phyloP scores from a whole-genome alignment of 768 basidiomycete species.

The Porpolomopsis calyptriformis region DNA sequence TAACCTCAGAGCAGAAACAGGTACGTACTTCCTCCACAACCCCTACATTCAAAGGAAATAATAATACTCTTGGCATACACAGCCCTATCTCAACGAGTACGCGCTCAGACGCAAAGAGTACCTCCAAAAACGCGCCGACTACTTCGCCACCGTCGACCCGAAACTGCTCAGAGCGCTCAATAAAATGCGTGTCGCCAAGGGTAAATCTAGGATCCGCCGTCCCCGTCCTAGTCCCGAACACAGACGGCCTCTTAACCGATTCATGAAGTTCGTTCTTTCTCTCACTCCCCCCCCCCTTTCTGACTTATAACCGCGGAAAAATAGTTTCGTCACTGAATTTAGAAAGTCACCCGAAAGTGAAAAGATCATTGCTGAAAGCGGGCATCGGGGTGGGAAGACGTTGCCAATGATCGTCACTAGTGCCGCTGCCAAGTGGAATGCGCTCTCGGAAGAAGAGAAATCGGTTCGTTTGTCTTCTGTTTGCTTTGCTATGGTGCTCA shows the following conservation, averaged over 20 bases:
- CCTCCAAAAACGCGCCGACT: conserved; percentile 16
- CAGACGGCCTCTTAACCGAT: not conserved
- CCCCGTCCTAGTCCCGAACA: not conserved
- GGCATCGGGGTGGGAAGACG: not conserved
- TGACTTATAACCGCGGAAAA: too few relatives aligned
- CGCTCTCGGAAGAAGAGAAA: not conserved
- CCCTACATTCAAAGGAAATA: too few relatives aligned
- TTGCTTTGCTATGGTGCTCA: not conserved
- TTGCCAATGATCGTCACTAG: not conserved
- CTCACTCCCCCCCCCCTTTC: too few relatives aligned
- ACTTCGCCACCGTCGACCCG: conserved; percentile 15
- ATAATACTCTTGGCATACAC: too few relatives aligned
- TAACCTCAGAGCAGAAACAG: conserved; percentile 24
- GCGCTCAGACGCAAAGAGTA: conserved; percentile 14
- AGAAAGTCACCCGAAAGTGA: not conserved
- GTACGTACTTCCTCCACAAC: conserved; percentile 16
- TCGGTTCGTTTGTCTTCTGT: not conserved
- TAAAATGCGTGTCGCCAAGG: not conserved
- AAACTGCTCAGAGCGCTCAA: not conserved
- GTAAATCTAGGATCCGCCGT: not conserved
- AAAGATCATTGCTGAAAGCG: not conserved
- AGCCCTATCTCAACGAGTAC: too few relatives aligned
- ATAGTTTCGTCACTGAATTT: not conserved
- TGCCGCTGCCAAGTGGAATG: not conserved
- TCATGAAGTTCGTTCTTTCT: not conserved